Base-by-base conservation (phyloP, 73 alveolate genomes). In the Paramecium tetraurelia region DNA sequence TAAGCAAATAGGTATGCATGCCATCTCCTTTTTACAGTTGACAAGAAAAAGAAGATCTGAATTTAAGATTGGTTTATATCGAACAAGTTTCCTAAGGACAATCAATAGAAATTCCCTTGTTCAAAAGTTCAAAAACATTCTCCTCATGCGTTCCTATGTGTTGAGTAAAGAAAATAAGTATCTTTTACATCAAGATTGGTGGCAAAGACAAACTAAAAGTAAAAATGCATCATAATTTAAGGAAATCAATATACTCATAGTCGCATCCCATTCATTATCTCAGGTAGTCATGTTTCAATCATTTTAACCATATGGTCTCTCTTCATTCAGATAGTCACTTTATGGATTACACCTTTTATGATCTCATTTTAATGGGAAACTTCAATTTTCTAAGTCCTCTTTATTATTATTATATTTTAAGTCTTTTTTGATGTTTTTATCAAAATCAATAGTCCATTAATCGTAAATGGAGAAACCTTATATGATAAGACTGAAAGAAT, bases 261-360 rank as follows among this genome's bases (percentile, higher is more conserved):
- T 72, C 33, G 59, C 33, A 72, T 40, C 4, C 59, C 59, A 29
- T 72, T 29, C 20, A 36, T 72, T 36, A 33, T 72, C 9, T 72
- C 59, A 16, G 86, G 86, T 72, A 40, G 59, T 63, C 33, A 18
- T 33, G 12, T 72, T 14, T 33, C 86, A 35, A 29, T 38, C 11
- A 36, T 63, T 2, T 63, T 63, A 33, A 63, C 50, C 4, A 27
- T 63, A 27, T 63, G 84, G 84, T 63, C 84, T 3, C 14, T 72
- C 5, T 40, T 72, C 40, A 38, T 22, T 35, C 46, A 72, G 14
- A 36, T 72, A 33, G 7, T 72, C 46, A 72, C 59, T 4, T 36
- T 72, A 72, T 72, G 86, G 86, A 38, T 38, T 29, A 72, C 86
- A 1, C 86, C 86, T 4, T 72, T 72, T 33, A 38, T 36, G 33